Evolutionary conservation across 495 filamentous ascomycete genomes (phyloP).

Genomic region (Hypoxylon fuscum): DNA sequence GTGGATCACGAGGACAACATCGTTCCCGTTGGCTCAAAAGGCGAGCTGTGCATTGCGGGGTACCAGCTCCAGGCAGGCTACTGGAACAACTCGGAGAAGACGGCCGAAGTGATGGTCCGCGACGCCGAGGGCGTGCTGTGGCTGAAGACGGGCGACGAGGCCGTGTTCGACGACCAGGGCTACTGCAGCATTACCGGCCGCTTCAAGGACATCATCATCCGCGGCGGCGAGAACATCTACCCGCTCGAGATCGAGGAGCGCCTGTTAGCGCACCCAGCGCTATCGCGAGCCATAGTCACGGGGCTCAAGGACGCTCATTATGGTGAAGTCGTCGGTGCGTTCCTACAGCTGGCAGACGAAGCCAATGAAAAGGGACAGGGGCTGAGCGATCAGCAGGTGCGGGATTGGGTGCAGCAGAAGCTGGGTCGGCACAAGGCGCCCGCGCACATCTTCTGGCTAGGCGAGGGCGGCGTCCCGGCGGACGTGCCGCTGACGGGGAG

Average conservation of each 20-base stretch:
- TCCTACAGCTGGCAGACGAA: conserved; percentile 54
- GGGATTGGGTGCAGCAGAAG: conserved; percentile 66
- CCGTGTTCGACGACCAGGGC: conserved; percentile 68
- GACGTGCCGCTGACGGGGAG: conserved; percentile 72
- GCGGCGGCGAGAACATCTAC: conserved; percentile 71
- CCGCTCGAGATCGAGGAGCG: conserved; percentile 77
- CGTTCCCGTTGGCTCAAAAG: conserved; percentile 66
- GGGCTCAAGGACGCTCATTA: conserved; percentile 70
- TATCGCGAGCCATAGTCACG: conserved; percentile 67
- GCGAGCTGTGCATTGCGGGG: conserved; percentile 74
- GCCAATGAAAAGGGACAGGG: conserved; percentile 30
- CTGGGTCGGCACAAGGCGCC: conserved; percentile 75
- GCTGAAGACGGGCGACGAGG: conserved; percentile 77
- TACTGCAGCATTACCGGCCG: conserved; percentile 71
- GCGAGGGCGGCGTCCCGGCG: conserved; percentile 64
- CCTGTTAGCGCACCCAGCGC: conserved; percentile 64
- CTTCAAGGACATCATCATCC: conserved; percentile 73
- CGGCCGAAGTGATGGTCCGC: conserved; percentile 65
- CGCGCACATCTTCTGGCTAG: conserved; percentile 71
- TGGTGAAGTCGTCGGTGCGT: conserved; percentile 73
- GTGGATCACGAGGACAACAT: conserved; percentile 66
- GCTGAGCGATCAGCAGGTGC: conserved; percentile 60
- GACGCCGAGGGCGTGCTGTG: conserved; percentile 69
- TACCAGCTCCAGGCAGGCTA: conserved; percentile 75
- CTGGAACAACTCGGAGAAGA: conserved; percentile 76